Conservation (phyloP, 2,329 filamentous ascomycete species). For the Pseudogymnoascus sp. region DNA sequence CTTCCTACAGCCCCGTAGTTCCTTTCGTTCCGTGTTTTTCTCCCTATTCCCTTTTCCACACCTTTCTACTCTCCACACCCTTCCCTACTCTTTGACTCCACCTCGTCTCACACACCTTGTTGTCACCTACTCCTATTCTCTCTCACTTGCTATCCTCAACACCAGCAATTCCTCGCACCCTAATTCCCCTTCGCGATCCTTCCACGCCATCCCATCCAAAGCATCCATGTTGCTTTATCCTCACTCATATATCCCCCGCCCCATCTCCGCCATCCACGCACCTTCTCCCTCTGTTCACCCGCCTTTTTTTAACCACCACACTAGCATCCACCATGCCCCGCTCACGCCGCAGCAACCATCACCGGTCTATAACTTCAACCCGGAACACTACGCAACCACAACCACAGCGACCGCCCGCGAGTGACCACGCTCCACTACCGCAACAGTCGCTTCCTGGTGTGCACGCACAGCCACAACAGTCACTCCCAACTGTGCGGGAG, state of each 20-base stretch:
- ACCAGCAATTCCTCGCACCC: background rate
- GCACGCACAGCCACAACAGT: background rate
- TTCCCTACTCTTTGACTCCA: background rate
- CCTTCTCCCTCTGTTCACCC: background rate
- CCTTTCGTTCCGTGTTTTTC: background rate
- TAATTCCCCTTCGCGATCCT: background rate
- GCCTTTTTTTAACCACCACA: background rate
- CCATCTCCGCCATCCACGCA: background rate
- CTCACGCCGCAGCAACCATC: background rate
- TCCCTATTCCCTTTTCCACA: background rate
- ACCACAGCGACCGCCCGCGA: background rate
- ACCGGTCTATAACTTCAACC: background rate
- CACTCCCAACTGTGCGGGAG: background rate
- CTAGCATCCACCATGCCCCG: background rate
- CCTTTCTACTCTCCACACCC: background rate
- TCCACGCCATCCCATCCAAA: background rate
- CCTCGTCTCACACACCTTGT: background rate
- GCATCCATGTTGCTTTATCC: slow-evolving; percentile 1
- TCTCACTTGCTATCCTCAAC: background rate
- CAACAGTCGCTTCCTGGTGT: background rate
- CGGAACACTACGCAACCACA: background rate
- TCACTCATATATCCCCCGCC: background rate
- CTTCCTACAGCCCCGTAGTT: background rate
- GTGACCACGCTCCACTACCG: background rate
- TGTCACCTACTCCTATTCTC: background rate